Evolutionary conservation across 805 yeast species (phyloP), one percentile per base, ranked within the genome.

Genomic region (Suhomyces tanzawaensis): DNA sequence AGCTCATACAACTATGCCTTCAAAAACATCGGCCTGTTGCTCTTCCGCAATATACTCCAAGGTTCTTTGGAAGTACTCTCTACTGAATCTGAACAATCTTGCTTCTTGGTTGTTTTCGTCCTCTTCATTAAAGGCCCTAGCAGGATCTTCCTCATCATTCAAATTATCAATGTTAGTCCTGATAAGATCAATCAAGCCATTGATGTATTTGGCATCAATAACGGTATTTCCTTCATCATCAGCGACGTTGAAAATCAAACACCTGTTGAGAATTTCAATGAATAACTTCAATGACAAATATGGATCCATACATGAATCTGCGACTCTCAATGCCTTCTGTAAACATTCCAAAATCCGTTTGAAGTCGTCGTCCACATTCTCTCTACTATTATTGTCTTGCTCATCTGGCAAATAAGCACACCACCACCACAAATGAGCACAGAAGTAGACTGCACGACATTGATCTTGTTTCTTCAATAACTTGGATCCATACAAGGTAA

Each of bases 351-450:
- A 66, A 1, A 91, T 96, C 25, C 95, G 71, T 53, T 86, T 86
- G 28, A 34, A 39, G 21, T 48, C 46, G 5, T 37, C 32, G 29
- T 40, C 43, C 33, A 41, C 44, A 22, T 52, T 57, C 12, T 62
- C 57, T 1, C 34, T 39, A 3, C 13, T 34, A 7, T 42, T 40
- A 3, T 27, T 34, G 19, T 31, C 49, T n/a, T 29, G 28, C 1
- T 55, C 55, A 0, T 66, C 62, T 1, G 66, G 63, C 36, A 57
- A 58, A 13, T 71, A 45, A 42, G 85, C 89, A 17, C 82, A 79
- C 53, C 91, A 84, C 93, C 95, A 86, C 96, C 96, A 93, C 34
- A 93, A 64, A 61, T 93, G 97, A 1, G 95, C 81, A 29, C 96
- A 90, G 36, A 78, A 62, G 56, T 85, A 87, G 4, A 89, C 95